Conservation (phyloP, 139 green algal genomes). For the Chlamydomonas eustigma region DNA sequence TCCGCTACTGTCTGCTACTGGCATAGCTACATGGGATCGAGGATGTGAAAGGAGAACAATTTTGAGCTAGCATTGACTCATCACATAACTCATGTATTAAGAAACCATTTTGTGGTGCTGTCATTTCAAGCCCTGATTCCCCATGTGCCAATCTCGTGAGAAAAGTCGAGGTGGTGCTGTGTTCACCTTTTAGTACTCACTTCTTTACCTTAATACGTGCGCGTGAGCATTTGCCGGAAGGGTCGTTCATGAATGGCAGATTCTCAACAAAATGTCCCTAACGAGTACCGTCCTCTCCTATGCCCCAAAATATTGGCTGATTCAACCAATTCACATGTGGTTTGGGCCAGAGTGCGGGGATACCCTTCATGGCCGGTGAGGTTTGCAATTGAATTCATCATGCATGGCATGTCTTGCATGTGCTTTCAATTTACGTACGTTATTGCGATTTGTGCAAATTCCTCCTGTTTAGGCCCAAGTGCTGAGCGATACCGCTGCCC, state of each 20-base stretch:
- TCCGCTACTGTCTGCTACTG: too few species aligned
- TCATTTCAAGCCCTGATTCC: too few species aligned
- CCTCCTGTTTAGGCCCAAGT: conserved; percentile 29
- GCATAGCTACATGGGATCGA: too few species aligned
- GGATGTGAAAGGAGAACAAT: too few species aligned
- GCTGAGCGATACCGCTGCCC: conserved; percentile 27
- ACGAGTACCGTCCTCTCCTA: background rate
- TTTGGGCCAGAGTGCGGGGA: conserved; percentile 68
- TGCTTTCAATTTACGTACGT: background rate
- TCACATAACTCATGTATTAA: too few species aligned
- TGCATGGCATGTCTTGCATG: background rate
- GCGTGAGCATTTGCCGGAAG: too few species aligned
- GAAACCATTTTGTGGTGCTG: too few species aligned
- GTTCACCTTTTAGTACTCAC: too few species aligned
- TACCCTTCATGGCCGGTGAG: conserved; percentile 77
- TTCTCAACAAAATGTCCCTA: background rate
- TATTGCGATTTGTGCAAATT: background rate
- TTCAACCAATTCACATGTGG: conserved; percentile 16
- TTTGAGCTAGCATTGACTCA: too few species aligned
- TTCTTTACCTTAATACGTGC: too few species aligned
- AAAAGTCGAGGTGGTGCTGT: too few species aligned
- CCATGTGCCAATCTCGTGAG: too few species aligned
- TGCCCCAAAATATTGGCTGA: background rate
- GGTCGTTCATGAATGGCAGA: conserved; percentile 1
- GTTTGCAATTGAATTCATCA: background rate